These are phyloP conservation scores for Lepidium campestre DNA, from an alignment of 441 rosid genomes.

Conservation along the genomic window DNA sequence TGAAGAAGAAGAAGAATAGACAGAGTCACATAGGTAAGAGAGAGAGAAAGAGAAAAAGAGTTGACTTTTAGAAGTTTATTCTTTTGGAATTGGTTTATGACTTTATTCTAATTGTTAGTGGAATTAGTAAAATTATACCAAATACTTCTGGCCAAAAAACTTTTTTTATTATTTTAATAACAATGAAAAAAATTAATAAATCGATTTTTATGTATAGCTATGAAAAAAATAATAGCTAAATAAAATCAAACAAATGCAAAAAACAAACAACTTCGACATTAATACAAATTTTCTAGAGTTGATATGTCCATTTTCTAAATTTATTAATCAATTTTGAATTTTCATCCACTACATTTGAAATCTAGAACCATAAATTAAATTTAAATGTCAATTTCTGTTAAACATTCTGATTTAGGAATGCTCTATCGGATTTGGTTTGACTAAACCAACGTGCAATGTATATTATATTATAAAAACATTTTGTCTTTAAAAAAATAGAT, in stretches of 20 bases:
- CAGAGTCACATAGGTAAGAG: background rate
- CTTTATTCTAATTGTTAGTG: constrained; percentile 8
- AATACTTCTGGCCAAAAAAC: background rate
- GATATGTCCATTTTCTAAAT: background rate
- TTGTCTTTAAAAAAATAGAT: background rate
- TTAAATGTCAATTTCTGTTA: background rate
- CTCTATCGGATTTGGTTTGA: background rate
- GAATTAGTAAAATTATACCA: constrained; percentile 21
- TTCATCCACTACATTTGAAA: background rate
- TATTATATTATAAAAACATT: background rate
- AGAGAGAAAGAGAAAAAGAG: constrained; percentile 1
- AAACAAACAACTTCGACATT: too few relatives aligned
- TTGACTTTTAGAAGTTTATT: constrained; percentile 28
- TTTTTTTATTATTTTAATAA: background rate
- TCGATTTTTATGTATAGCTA: too few relatives aligned
- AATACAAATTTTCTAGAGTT: too few relatives aligned
- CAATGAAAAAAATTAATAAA: too few relatives aligned
- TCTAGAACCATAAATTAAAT: background rate
- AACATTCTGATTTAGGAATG: background rate
- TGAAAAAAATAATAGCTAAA: too few relatives aligned
- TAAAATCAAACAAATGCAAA: too few relatives aligned
- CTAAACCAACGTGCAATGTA: constrained; percentile 3
- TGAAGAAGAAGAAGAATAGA: constrained; percentile 10
- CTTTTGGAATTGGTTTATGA: constrained; percentile 6
- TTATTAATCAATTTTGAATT: background rate